These are phyloP conservation scores for Diddensiella santjacobensis DNA, from an alignment of 805 yeast species.

Conservation along the genomic window DNA sequence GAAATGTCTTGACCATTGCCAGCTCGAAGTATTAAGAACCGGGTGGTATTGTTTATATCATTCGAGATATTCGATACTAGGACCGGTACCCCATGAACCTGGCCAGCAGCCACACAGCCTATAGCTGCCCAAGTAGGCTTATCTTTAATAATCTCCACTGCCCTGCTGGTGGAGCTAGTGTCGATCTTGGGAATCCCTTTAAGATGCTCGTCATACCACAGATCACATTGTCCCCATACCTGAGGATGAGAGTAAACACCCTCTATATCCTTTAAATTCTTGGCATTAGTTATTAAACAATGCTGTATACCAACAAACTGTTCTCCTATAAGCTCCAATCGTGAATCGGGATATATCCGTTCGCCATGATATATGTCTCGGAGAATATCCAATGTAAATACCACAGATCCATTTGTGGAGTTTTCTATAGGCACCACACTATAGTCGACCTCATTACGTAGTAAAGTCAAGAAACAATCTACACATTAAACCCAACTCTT, in stretches of 20 bases:
- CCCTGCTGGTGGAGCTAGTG: conserved; percentile 76
- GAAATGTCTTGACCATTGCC: conserved; percentile 3
- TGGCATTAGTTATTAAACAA: conserved; percentile 51
- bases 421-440: conserved; percentile 90
- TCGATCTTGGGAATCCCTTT: conserved; percentile 52
- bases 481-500: conserved; percentile 9
- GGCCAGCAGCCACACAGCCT: conserved; percentile 66
- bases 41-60: conserved; percentile 69
- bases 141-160: conserved; percentile 60
- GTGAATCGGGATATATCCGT: too few species aligned
- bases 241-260: conserved; percentile 90
- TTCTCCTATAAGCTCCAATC: conserved; percentile 62
- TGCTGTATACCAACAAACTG: conserved; percentile 82
- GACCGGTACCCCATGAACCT: conserved; percentile 54
- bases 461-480: conserved; percentile 60
- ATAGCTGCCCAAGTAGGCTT: conserved; percentile 59
- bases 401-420: conserved; percentile 93
- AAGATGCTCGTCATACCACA: conserved; percentile 44
- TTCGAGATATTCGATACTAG: conserved; percentile 63
- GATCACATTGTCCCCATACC: conserved; percentile 89
- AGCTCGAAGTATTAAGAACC: conserved; percentile 66
- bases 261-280: conserved; percentile 42
- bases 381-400: conserved; percentile 74
- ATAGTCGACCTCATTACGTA: conserved; percentile 49
- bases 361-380: conserved; percentile 42